These are phyloP conservation scores for Rosa chinensis DNA, from an alignment of 306 rosid species.

Conservation along the genomic window DNA sequence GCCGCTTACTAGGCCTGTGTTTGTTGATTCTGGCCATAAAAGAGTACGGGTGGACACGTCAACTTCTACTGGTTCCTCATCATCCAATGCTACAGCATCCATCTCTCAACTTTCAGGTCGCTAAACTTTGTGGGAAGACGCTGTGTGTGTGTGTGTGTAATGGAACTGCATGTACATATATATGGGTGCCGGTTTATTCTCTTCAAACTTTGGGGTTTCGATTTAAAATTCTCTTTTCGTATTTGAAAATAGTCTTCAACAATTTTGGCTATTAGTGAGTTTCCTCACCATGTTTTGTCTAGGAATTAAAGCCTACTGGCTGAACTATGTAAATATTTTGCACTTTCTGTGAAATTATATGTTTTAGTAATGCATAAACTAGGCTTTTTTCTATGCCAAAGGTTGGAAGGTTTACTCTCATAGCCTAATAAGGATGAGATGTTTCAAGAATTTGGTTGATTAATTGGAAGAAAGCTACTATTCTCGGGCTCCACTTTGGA, in stretches of 20 bases:
- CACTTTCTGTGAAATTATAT: neutral
- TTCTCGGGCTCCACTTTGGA: no score
- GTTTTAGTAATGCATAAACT: neutral
- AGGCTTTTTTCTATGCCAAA: no score
- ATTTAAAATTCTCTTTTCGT: neutral
- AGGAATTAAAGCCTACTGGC: neutral
- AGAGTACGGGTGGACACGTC: constrained; percentile 34
- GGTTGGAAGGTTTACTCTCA: no score
- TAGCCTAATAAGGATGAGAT: no score
- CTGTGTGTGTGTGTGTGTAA: neutral
- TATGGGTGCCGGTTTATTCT: neutral
- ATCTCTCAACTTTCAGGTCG: constrained; percentile 43
- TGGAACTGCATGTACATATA: neutral
- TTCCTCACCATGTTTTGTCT: neutral
- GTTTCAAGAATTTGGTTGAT: no score
- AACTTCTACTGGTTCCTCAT: constrained; percentile 48
- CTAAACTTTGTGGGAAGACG: constrained; percentile 7
- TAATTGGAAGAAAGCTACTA: no score
- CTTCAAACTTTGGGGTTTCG: neutral
- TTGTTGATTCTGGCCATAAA: constrained; percentile 41
- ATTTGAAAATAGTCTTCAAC: neutral
- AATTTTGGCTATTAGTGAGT: neutral
- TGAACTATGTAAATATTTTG: no score
- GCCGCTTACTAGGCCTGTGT: constrained; percentile 55
- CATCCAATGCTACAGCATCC: constrained; percentile 65